phyloP scores from a whole-genome alignment of 2,329 filamentous ascomycete genomes.

The Penicillium polonicum region DNA sequence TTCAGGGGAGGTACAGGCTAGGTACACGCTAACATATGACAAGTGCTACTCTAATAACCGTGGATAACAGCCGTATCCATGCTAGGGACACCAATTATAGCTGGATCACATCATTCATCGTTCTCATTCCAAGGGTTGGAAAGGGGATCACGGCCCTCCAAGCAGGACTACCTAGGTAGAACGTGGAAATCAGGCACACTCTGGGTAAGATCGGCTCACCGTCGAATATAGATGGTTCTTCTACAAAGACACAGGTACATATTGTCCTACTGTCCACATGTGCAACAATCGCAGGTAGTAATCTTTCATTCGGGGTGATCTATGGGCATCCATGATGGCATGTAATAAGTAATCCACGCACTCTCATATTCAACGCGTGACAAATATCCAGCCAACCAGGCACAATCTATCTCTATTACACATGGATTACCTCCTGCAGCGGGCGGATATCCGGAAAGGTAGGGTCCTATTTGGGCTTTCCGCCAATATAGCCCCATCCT shows the following conservation, averaged over 20 bases:
- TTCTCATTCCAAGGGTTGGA: background rate
- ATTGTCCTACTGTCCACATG: background rate
- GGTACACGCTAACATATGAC: background rate
- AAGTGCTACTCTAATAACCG: background rate
- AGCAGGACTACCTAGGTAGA: background rate
- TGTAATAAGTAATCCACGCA: background rate
- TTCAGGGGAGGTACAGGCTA: background rate
- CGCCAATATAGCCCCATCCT: conserved; percentile 8
- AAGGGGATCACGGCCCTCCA: background rate
- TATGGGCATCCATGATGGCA: conserved; percentile 10
- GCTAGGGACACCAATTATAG: background rate
- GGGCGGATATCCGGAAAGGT: background rate
- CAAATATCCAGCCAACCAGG: background rate
- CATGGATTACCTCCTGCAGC: background rate
- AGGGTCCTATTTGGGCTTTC: background rate
- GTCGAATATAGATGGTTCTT: background rate
- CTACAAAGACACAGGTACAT: background rate
- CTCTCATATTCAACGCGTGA: background rate
- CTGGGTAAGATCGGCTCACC: background rate
- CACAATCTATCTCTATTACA: conserved; percentile 9
- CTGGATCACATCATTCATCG: background rate
- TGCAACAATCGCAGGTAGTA: background rate
- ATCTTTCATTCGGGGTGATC: conserved; percentile 9
- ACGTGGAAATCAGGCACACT: background rate
- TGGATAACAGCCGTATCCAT: background rate